Conservation (phyloP, 2,329 filamentous ascomycete species). For the Verticillium longisporum region DNA sequence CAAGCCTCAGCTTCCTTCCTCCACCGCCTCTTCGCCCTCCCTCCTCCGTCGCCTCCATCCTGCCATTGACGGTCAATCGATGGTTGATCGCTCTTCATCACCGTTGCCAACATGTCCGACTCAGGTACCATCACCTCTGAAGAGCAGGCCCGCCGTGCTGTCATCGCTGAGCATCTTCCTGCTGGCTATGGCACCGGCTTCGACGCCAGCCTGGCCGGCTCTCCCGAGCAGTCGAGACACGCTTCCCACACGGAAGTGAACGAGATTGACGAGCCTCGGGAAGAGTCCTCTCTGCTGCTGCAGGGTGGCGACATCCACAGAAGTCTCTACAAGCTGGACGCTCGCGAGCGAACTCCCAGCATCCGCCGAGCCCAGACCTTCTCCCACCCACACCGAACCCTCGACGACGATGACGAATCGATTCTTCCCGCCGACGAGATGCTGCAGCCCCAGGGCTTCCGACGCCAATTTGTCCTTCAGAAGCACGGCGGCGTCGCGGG, state of each 20-base stretch:
- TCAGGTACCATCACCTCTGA: neutral
- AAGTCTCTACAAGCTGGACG: conserved; percentile 68
- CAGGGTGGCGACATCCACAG: conserved; percentile 75
- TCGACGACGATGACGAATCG: conserved; percentile 11
- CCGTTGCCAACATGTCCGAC: conserved; percentile 1
- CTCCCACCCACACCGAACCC: conserved; percentile 37
- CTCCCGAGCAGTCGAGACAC: neutral
- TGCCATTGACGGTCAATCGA: neutral
- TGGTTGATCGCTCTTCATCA: neutral
- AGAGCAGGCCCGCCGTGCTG: conserved; percentile 1
- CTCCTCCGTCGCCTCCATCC: neutral
- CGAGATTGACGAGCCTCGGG: conserved; percentile 17
- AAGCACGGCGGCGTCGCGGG: conserved; percentile 15
- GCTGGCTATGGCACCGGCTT: conserved; percentile 11
- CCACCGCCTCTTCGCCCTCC: neutral
- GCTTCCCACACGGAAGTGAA: conserved; percentile 12
- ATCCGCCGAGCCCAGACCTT: conserved; percentile 60
- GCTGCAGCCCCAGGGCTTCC: conserved; percentile 26
- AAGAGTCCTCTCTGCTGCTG: conserved; percentile 61
- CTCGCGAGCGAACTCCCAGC: conserved; percentile 34
- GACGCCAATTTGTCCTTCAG: conserved; percentile 37
- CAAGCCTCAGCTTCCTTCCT: neutral
- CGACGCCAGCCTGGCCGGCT: conserved; percentile 8
- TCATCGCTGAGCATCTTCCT: conserved; percentile 11
- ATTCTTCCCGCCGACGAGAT: conserved; percentile 11